These are phyloP conservation scores for Cicer bijugum DNA, from an alignment of 306 rosid genomes.

Conservation along the genomic window DNA sequence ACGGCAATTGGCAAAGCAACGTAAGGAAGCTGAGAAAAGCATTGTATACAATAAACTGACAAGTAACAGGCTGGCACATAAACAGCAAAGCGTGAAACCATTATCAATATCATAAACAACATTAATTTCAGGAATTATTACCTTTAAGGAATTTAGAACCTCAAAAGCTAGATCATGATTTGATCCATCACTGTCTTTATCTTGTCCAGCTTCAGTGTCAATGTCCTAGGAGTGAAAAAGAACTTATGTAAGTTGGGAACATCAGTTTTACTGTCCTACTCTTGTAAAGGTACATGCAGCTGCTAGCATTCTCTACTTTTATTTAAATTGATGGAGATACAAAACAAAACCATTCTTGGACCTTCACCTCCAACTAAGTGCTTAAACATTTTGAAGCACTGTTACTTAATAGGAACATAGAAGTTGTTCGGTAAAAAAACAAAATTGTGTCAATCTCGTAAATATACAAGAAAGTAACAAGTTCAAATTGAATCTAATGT, in stretches of 20 bases:
- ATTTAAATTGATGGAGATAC: conserved; percentile 24
- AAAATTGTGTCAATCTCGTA: not conserved
- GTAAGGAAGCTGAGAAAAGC: conserved; percentile 28
- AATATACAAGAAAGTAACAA: conserved; percentile 21
- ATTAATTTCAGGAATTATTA: conserved; percentile 43
- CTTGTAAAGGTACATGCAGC: conserved; percentile 13
- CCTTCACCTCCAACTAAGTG: conserved; percentile 9
- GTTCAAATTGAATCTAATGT: conserved; percentile 29
- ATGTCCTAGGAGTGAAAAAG: conserved; percentile 57
- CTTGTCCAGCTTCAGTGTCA: conserved; percentile 59
- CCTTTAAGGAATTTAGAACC: conserved; percentile 73
- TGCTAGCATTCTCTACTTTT: conserved; percentile 29
- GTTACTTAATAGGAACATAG: not conserved
- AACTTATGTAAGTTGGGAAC: conserved; percentile 28
- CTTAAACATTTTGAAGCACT: conserved; percentile 4
- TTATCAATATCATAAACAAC: conserved; percentile 34
- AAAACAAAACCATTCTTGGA: conserved; percentile 23
- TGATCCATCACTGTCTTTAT: conserved; percentile 58
- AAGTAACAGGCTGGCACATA: not conserved
- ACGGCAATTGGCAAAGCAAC: conserved; percentile 21
- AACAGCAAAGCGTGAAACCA: conserved; percentile 14
- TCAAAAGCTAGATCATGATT: conserved; percentile 55
- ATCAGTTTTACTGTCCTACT: conserved; percentile 7
- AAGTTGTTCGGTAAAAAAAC: not conserved
- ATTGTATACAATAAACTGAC: conserved; percentile 16